Conservation (phyloP, 257 asterid species). For the Cynanchum wilfordii region DNA sequence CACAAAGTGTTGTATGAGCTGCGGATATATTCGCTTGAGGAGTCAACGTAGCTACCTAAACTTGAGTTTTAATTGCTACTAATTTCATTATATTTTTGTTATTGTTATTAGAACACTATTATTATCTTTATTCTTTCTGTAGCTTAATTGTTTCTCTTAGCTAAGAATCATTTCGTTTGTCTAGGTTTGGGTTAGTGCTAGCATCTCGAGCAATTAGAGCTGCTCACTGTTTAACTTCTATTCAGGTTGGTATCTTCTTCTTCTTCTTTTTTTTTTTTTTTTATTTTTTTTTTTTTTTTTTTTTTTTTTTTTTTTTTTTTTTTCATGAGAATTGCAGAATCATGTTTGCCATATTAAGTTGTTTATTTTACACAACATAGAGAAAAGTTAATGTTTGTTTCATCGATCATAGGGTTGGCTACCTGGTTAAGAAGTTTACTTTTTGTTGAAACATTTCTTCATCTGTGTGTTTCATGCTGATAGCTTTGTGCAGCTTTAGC, state of each 20-base stretch:
- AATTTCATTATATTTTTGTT: neutral
- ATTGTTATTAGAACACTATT: neutral
- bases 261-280: no score
- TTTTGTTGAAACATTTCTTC: neutral
- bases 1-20: conserved; percentile 91
- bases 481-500: neutral
- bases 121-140: neutral
- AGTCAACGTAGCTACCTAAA: conserved; percentile 62
- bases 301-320: no score
- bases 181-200: conserved; percentile 79
- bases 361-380: neutral
- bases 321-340: conserved; percentile 13
- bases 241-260: conserved; percentile 80
- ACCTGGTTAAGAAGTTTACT: neutral
- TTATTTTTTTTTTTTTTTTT: neutral
- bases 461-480: neutral
- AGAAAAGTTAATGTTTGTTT: neutral
- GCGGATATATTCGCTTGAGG: conserved; percentile 89
- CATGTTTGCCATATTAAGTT: neutral
- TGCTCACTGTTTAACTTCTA: conserved; percentile 97
- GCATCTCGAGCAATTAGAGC: conserved; percentile 94
- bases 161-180: conserved; percentile 22
- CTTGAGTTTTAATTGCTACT: conserved; percentile 7
- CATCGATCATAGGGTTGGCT: neutral
- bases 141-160: conserved; percentile 3